phyloP scores from a whole-genome alignment of 345 rosid genomes.

The Laguncularia racemosa region DNA sequence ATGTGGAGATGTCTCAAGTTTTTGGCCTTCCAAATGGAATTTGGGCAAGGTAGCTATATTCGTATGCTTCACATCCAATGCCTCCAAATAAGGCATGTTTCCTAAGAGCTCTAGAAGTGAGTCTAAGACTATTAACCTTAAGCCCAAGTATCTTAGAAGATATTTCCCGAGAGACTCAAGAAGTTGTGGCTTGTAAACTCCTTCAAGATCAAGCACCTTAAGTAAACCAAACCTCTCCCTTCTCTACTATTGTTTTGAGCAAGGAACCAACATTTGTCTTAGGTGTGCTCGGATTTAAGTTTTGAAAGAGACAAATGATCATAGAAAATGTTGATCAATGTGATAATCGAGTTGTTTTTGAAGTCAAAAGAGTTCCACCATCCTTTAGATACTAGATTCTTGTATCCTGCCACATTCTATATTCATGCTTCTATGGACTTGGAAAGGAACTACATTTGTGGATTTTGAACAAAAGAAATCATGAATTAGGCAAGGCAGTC shows the following conservation, averaged over 20 bases:
- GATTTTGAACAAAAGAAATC: constrained; percentile 10
- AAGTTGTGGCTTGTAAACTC: constrained; percentile 24
- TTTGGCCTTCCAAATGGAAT: constrained; percentile 19
- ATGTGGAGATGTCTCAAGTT: constrained; percentile 21
- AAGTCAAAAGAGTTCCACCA: constrained; percentile 12
- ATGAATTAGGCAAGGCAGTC: background rate
- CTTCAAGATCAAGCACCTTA: constrained; percentile 29
- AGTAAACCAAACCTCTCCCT: constrained; percentile 13
- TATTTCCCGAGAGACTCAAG: constrained; percentile 16
- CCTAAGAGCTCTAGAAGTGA: constrained; percentile 18
- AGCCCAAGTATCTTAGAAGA: constrained; percentile 19
- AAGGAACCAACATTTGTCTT: constrained; percentile 11
- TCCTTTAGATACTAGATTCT: constrained; percentile 8
- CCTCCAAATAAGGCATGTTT: constrained; percentile 20
- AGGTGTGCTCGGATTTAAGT: constrained; percentile 11
- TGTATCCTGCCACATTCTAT: background rate
- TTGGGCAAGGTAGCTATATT: constrained; percentile 17
- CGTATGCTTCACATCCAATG: constrained; percentile 36
- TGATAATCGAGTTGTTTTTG: background rate
- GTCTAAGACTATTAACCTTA: constrained; percentile 25
- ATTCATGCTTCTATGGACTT: constrained; percentile 1
- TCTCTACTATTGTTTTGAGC: background rate
- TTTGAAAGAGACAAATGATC: constrained; percentile 13
- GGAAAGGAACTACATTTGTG: constrained; percentile 1
- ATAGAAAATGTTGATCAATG: constrained; percentile 5